phyloP scores from a whole-genome alignment of 164 flowering plant species.

The Vitis riparia region DNA sequence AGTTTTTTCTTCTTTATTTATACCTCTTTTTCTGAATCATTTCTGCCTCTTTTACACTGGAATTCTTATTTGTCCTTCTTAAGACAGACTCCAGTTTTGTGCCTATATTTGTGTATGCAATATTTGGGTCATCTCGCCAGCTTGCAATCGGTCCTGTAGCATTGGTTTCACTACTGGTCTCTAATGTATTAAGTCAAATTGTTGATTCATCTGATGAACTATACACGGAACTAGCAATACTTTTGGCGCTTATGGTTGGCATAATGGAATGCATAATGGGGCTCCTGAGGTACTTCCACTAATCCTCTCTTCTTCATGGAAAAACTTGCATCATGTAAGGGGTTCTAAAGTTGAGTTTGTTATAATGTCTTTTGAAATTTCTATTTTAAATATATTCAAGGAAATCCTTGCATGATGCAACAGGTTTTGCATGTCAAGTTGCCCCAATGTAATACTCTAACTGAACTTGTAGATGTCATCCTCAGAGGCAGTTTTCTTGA shows the following conservation, averaged over 20 bases:
- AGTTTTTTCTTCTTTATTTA: neutral
- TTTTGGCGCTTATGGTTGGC: constrained; percentile 95
- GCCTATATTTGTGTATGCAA: constrained; percentile 87
- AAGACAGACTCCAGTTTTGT: constrained; percentile 83
- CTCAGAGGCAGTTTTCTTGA: no score
- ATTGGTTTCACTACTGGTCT: constrained; percentile 89
- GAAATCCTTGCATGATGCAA: no score
- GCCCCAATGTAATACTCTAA: no score
- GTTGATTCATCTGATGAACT: constrained; percentile 68
- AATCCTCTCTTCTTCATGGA: neutral
- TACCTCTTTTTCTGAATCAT: neutral
- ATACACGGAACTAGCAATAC: constrained; percentile 90
- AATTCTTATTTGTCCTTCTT: constrained; percentile 16
- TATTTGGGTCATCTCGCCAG: constrained; percentile 97
- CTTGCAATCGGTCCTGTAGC: constrained; percentile 99
- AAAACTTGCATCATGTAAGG: constrained; percentile 1
- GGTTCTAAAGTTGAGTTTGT: neutral
- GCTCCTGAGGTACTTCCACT: constrained; percentile 58
- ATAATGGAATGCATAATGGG: constrained; percentile 91
- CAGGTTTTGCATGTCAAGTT: no score
- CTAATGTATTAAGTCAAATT: constrained; percentile 75
- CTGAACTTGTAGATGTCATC: no score
- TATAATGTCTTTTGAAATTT: neutral
- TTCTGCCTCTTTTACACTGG: neutral
- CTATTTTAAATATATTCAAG: neutral